Base-by-base conservation (phyloP, 2,329 filamentous ascomycete species). In the Celoporthe dispersa region DNA sequence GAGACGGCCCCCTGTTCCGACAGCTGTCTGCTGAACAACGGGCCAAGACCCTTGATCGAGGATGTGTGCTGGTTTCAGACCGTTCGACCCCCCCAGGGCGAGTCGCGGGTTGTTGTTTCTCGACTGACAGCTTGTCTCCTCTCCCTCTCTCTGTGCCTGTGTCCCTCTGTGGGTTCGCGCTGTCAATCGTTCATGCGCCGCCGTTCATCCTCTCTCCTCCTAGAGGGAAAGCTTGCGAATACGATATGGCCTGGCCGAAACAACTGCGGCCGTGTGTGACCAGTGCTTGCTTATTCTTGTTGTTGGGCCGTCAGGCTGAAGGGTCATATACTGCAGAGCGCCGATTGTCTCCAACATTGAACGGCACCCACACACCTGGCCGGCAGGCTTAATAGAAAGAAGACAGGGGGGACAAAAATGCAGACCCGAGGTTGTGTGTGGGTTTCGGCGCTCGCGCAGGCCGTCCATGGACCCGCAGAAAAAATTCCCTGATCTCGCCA, bases 151-250 rank as follows among this genome's bases (percentile, higher is more conserved):
- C 12, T 39, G 5, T 12, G 7, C 37, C 37, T 39, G 5, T 12
- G 7, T 11, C 37, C 12, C 9, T 39, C 37, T 39, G 14, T 64
- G 44, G 48, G 22, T 68, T 48, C 28, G 39, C 53, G 60, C 44
- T 37, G 64, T 31, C 48, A 44, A 48, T 22, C 51, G 31, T 59
- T 33, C n/a, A 41, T 44, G 33, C 44, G 14, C 6, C n/a, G 44
- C 57, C 2, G 63, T 57, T 57, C 68, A 67, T 35, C 31, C 48
- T 39, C 33, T 31, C 33, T 57, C 60, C 63, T 55, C 19, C 19
- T 35, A 37, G 19, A n/a, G 25, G 35, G 64, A 62, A 35, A 44
- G 59, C 64, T 70, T 67, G 68, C 68, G 64, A 70, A 55, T 41
- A 57, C 59, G 48, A 22, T 51, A 64, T 16, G 16, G 28, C 44